Percentiles rank a stretch among this genome's conserved stretches.
Evolutionary conservation across 2,329 filamentous ascomycete species (phyloP).

Genomic region (Colletotrichum sp.): DNA sequence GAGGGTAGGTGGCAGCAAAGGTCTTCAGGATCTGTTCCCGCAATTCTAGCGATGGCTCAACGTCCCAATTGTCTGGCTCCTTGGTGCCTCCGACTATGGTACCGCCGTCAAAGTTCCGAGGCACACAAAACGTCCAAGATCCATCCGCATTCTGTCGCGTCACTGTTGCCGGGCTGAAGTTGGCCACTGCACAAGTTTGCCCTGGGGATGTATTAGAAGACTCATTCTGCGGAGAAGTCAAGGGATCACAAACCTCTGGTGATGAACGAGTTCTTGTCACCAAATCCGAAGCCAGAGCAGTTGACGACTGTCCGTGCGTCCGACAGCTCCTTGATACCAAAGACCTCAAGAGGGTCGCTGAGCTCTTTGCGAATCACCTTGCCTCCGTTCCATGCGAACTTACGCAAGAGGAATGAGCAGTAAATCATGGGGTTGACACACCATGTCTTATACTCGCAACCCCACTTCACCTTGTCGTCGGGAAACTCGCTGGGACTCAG

Average conservation of each 20-base stretch:
- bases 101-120: constrained; percentile 65
- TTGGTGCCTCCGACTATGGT: constrained; percentile 73
- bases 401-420: constrained; percentile 50
- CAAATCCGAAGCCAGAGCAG: constrained; percentile 50
- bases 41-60: constrained; percentile 50
- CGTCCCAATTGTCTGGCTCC: constrained; percentile 61
- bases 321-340: constrained; percentile 32
- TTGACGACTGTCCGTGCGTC: constrained; percentile 45
- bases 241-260: constrained; percentile 40
- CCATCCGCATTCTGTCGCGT: constrained; percentile 69
- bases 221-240: background rate
- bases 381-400: constrained; percentile 43
- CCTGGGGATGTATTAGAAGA: constrained; percentile 28
- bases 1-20: constrained; percentile 39
- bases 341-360: constrained; percentile 41
- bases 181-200: constrained; percentile 51
- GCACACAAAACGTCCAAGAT: constrained; percentile 67
- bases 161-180: constrained; percentile 45
- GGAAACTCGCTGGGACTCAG: constrained; percentile 43
- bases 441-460: constrained; percentile 58
- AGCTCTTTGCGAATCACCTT: constrained; percentile 38
- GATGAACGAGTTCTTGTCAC: constrained; percentile 45
- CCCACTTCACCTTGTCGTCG: constrained; percentile 43
- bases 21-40: constrained; percentile 50
- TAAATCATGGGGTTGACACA: constrained; percentile 62